These are phyloP conservation scores for Xerocomellus amylosporus DNA, from an alignment of 768 basidiomycete species.

Conservation along the genomic window DNA sequence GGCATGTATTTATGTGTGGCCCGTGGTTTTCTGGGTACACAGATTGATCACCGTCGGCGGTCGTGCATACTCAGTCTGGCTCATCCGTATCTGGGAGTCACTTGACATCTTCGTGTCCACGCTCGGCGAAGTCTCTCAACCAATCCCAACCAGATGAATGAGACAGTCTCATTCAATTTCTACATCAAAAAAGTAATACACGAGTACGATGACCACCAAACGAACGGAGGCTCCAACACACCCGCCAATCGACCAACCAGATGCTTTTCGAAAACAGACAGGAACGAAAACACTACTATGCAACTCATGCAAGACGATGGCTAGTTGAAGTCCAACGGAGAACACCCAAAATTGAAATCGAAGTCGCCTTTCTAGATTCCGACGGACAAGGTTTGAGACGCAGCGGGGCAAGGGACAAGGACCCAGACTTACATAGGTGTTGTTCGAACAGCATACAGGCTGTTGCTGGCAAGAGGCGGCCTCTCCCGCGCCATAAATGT, in stretches of 20 bases:
- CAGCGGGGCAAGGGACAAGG: not conserved
- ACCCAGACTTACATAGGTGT: constrained; percentile 16
- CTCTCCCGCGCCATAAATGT: constrained; percentile 18
- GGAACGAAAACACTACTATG: not conserved
- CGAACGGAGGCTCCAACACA: not conserved
- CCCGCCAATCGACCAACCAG: not conserved
- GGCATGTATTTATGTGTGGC: no score
- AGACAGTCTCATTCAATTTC: not conserved
- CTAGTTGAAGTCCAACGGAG: constrained; percentile 24
- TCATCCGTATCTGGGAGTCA: no score
- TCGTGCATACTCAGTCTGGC: no score
- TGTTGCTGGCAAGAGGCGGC: constrained; percentile 21
- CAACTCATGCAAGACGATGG: not conserved
- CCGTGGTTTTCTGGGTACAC: no score
- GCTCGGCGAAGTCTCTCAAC: not conserved
- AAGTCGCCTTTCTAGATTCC: constrained; percentile 9
- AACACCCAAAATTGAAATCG: constrained; percentile 23
- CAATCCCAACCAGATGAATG: not conserved
- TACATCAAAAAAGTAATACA: constrained; percentile 1
- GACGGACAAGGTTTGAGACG: not conserved
- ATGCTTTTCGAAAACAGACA: constrained; percentile 4
- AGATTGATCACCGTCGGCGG: no score
- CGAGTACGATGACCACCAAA: not conserved
- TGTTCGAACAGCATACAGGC: constrained; percentile 26
- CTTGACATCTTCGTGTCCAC: no score